Base-by-base conservation (phyloP, 2,329 filamentous ascomycete genomes). In the Hypoxylon sp. region DNA sequence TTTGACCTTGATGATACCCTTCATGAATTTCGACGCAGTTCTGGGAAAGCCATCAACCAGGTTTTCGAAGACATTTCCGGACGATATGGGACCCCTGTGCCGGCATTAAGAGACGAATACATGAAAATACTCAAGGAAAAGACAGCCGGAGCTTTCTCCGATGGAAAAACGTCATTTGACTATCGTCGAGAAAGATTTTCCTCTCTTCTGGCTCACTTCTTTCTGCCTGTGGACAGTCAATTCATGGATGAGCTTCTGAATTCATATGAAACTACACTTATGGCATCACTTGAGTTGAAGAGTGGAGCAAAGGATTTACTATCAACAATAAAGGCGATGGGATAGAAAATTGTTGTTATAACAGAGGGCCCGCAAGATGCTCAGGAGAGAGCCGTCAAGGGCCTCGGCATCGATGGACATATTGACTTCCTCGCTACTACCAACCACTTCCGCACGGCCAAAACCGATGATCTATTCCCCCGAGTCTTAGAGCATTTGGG, bases 1-100 rank as follows among this genome's bases (percentile, higher is more conserved):
- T 78, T 79, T 42, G 76, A 78, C 29, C 70, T 80, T 4, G 76
- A 79, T 46, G 75, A 78, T 55, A 78, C 75, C 0, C 63, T 79
- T 1, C 77, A 79, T 49, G 69, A 75, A 34, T 79, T 78, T 37
- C 73, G 74, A 37, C 65, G 58, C 12, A 72, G 73, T 7, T 77
- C 75, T 1, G 49, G 56, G 1, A 43, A 56, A 3, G 76, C 76
- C 2, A 71, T 69, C 1, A 45, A 54, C 0, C 27, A 55, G 4
- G 67, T 71, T 3, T 68, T 78, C 3, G 41, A 52, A 1, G 26
- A 37, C 4, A 69, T 78, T 9, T 56, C 61, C 5, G 17, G 49
- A 7, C 27, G 46, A 31, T 44, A 64, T 30, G 47, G 35, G 5
- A 56, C 48, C 7, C 34, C 57, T 2, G 0, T 60, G 1, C 2